Conservation (phyloP, 345 rosid species). For the Erucastrum elatum region DNA sequence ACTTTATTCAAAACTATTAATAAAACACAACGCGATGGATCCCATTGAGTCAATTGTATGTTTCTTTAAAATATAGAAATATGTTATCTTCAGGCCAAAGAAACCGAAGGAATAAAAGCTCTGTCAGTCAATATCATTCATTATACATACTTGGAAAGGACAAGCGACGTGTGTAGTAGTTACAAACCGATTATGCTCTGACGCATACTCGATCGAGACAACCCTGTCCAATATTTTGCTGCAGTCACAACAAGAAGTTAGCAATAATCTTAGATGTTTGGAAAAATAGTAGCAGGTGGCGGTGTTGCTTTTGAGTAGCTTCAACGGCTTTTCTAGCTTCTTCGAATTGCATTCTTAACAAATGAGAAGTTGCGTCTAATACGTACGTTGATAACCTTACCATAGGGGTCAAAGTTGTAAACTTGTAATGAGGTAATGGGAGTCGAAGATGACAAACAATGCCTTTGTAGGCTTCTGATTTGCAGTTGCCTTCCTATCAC, state of each 20-base stretch:
- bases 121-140: neutral
- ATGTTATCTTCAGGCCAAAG: slow-evolving; percentile 37
- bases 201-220: neutral
- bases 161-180: neutral
- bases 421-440: slow-evolving; percentile 33
- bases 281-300: neutral
- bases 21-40: slow-evolving; percentile 18
- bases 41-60: slow-evolving; percentile 29
- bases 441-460: slow-evolving; percentile 74
- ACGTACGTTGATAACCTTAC: slow-evolving; percentile 61
- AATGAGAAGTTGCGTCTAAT: neutral
- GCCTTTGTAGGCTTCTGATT: slow-evolving; percentile 79
- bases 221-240: neutral
- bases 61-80: neutral
- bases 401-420: slow-evolving; percentile 58
- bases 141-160: neutral
- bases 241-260: neutral
- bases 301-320: neutral
- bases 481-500: slow-evolving; percentile 45
- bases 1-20: slow-evolving; percentile 22
- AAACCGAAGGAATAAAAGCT: slow-evolving; percentile 32
- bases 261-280: neutral
- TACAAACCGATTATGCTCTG: neutral
- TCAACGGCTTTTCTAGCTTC: neutral
- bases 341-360: neutral